phyloP scores from a whole-genome alignment of 176 grass and related monocot species.

The Panicum miliaceum region DNA sequence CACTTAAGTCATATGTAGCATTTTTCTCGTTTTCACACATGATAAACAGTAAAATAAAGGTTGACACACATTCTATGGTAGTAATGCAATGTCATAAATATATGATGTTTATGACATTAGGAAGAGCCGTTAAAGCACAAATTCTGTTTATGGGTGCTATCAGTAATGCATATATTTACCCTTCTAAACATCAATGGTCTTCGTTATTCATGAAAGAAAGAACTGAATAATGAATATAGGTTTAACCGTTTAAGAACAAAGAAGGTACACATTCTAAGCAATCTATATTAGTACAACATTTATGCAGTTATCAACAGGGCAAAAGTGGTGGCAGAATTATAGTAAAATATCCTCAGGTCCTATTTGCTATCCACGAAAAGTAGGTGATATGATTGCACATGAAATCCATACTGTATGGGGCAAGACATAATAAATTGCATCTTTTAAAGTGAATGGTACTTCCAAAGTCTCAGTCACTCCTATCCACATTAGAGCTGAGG shows the following conservation, averaged over 20 bases:
- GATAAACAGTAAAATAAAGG: constrained; percentile 24
- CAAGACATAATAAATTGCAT: background rate
- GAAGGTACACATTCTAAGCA: background rate
- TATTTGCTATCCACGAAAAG: background rate
- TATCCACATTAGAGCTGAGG: background rate
- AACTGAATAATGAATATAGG: constrained; percentile 7
- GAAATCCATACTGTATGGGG: background rate
- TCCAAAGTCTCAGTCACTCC: background rate
- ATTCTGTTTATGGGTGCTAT: background rate
- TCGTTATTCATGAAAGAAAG: constrained; percentile 6
- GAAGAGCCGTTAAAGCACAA: background rate
- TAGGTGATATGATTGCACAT: background rate
- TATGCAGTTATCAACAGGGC: background rate
- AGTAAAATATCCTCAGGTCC: constrained; percentile 10
- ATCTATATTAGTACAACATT: constrained; percentile 14
- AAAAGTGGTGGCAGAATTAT: background rate
- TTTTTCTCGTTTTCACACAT: background rate
- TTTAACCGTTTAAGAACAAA: background rate
- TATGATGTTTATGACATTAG: constrained; percentile 6
- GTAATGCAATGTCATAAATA: background rate
- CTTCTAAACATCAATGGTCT: background rate
- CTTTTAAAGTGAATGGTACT: background rate
- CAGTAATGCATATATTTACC: constrained; percentile 1
- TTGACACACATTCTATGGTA: constrained; percentile 13
- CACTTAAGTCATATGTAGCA: background rate